Evolutionary conservation across 1,284 basidiomycete species (phyloP).

Genomic region (Xerocomus minutiporus): DNA sequence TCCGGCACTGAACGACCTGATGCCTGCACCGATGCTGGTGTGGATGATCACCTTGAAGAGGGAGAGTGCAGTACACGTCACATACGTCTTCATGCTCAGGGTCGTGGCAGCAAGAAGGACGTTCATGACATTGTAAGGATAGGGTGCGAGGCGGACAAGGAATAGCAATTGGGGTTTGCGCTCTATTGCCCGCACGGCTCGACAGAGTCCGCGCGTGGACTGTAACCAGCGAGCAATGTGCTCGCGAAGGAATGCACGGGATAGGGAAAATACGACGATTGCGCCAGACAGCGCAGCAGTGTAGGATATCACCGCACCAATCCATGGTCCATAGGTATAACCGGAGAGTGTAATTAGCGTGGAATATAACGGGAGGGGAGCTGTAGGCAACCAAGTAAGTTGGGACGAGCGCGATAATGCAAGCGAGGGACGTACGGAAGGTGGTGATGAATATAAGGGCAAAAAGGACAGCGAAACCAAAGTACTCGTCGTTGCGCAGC

Average conservation of each 20-base stretch:
- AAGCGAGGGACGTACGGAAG: slow-evolving; percentile 57
- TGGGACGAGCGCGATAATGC: neutral
- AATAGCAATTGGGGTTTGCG: slow-evolving; percentile 79
- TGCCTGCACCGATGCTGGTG: slow-evolving; percentile 75
- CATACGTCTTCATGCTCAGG: slow-evolving; percentile 76
- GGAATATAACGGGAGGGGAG: slow-evolving; percentile 82
- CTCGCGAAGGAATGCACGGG: slow-evolving; percentile 66
- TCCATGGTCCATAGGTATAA: slow-evolving; percentile 80
- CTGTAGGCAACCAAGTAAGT: slow-evolving; percentile 34
- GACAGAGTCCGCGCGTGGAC: slow-evolving; percentile 58
- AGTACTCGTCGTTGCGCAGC: slow-evolving; percentile 61
- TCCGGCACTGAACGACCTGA: slow-evolving; percentile 67
- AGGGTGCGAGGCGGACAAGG: slow-evolving; percentile 80
- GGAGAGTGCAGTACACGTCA: slow-evolving; percentile 74
- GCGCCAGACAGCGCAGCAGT: slow-evolving; percentile 79
- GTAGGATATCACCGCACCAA: slow-evolving; percentile 79
- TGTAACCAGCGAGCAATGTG: slow-evolving; percentile 70
- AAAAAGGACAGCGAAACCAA: slow-evolving; percentile 70
- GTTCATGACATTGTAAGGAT: slow-evolving; percentile 88
- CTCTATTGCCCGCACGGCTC: slow-evolving; percentile 83
- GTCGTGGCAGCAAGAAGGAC: slow-evolving; percentile 83
- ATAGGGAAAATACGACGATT: slow-evolving; percentile 71
- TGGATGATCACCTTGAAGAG: slow-evolving; percentile 85
- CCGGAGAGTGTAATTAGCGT: slow-evolving; percentile 84
- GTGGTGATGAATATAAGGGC: slow-evolving; percentile 77